These are phyloP conservation scores for Pouteria glomerata DNA, from an alignment of 148 eudicot species.

Conservation along the genomic window DNA sequence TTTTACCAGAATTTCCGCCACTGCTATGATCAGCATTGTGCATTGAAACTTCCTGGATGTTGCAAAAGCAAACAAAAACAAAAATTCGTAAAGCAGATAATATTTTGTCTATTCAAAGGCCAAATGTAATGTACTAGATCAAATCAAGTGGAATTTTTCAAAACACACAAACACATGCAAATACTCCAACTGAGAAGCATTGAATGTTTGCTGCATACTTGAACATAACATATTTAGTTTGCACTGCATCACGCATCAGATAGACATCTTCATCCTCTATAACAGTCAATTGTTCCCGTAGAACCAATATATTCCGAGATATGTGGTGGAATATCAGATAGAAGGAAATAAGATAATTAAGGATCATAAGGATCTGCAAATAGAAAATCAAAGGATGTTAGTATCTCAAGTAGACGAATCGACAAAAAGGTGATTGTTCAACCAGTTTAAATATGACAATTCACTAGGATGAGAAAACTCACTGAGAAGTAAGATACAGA, in stretches of 20 bases:
- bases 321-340: conserved; percentile 77
- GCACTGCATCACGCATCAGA: conserved; percentile 70
- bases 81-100: not conserved
- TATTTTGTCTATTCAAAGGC: not conserved
- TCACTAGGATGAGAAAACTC: conserved; percentile 25
- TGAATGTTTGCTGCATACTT: conserved; percentile 42
- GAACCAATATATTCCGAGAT: conserved; percentile 62
- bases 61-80: conserved; percentile 4
- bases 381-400: conserved; percentile 14
- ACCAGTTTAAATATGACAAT: not conserved
- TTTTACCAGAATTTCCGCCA: conserved; percentile 72
- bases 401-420: conserved; percentile 4
- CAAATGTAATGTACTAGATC: not conserved
- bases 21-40: conserved; percentile 76
- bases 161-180: not conserved
- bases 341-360: conserved; percentile 67
- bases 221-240: conserved; percentile 77
- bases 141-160: not conserved
- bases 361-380: conserved; percentile 65
- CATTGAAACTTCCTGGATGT: conserved; percentile 71
- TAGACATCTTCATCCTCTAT: conserved; percentile 72
- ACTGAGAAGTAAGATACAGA: conserved; percentile 88
- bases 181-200: not conserved
- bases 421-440: not conserved
- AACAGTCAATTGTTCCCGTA: conserved; percentile 67